phyloP scores from a whole-genome alignment of 73 alveolate genomes.

The Symbiodinium natans region DNA sequence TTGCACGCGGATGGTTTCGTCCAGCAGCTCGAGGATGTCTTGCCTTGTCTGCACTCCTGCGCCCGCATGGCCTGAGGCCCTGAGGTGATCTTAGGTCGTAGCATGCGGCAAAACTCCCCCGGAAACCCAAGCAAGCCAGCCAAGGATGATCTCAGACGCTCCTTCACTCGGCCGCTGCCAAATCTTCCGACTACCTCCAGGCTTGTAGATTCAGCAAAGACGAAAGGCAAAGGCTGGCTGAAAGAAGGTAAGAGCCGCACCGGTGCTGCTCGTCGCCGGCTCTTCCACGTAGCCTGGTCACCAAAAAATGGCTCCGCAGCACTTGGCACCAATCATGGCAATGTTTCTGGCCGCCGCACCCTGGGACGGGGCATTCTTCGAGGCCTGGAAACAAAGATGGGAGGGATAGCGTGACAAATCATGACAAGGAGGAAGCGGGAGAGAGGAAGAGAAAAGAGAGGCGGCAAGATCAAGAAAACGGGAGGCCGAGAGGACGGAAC shows the following conservation, averaged over 20 bases:
- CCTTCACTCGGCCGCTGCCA: background rate
- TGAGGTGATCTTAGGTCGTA: too few species aligned
- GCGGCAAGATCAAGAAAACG: too few species aligned
- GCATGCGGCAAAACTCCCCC: too few species aligned
- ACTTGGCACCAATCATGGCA: background rate
- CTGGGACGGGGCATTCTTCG: background rate
- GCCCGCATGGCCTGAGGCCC: too few species aligned
- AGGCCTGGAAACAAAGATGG: too few species aligned
- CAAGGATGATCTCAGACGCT: too few species aligned
- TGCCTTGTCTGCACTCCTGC: conserved; percentile 52
- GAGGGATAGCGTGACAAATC: too few species aligned
- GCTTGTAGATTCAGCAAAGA: background rate
- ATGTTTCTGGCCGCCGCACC: background rate
- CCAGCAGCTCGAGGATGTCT: conserved; percentile 56
- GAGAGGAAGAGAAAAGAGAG: too few species aligned
- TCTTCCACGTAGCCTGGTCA: background rate
- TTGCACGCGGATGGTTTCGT: conserved; percentile 84
- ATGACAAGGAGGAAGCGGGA: too few species aligned
- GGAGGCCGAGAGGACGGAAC: too few species aligned
- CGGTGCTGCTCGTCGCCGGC: background rate
- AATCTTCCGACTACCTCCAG: background rate
- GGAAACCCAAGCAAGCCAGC: too few species aligned
- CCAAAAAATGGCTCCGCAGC: background rate
- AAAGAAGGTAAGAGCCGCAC: background rate
- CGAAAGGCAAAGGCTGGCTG: background rate